Evolutionary conservation across 1,139 yeast species (phyloP), one percentile per base, ranked within the genome.

Genomic region (Diutina ranongensis): DNA sequence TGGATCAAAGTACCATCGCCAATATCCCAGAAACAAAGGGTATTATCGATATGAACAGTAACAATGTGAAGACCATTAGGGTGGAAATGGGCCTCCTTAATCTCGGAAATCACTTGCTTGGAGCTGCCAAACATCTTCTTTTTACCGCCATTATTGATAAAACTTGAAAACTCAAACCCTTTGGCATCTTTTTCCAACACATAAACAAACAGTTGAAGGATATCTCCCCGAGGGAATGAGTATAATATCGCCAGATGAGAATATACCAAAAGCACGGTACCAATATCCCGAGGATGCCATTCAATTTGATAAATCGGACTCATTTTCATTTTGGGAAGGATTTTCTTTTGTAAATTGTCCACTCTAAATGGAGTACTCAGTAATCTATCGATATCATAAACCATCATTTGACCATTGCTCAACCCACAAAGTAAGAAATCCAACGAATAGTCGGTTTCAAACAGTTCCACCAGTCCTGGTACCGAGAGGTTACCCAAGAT

Each of bases 11-110:
- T 76, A 0, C 94, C 95, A 38, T 81, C 80, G 35, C 78, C 72
- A 0, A 86, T 81, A 61, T 92, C 98, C 97, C 97, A 94, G 56
- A 92, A 92, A 4, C 78, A 95, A 44, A 94, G 57, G 0, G 94
- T 75, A 45, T 89, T 92, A 55, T 89, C 97, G 18, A 67, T 77
- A 58, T 89, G 94, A 1, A 79, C 74, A 0, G 95, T 82, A 15
- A 85, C 72, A 4, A 87, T 66, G 59, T 89, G 95, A 44, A 87
- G 72, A 0, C 97, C 97, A 58, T 88, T 87, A 2, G 99, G 98
- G 59, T 89, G 97, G 76, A 86, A 92, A 38, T 78, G 68, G 0
- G 96, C 81, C 46, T 77, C 78, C 2, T 68, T 54, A 2, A 85
- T 58, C 40, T 68, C 75, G 1, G 92, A 82, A 28, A 60, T 51